Percentiles rank a stretch among this genome's conserved stretches.
phyloP scores from a whole-genome alignment of 2,329 filamentous ascomycete genomes.

The Sphaerulina vaccinii region DNA sequence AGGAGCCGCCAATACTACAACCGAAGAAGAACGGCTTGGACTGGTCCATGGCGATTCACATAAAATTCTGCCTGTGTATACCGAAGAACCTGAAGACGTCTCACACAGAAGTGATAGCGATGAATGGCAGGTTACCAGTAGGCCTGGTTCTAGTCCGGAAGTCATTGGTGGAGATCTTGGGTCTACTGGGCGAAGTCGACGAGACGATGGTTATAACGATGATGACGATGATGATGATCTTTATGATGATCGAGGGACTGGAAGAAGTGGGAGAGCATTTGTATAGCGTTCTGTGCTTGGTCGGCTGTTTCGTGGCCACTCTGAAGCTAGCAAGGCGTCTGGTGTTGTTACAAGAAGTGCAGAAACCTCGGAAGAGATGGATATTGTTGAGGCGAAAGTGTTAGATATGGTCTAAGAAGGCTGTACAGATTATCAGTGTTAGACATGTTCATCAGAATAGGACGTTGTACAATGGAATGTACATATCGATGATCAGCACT shows the following conservation, averaged over 20 bases:
- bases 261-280: constrained; percentile 15
- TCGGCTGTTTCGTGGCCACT: neutral
- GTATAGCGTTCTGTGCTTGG: constrained; percentile 12
- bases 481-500: too few species aligned
- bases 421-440: too few species aligned
- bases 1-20: constrained; percentile 25
- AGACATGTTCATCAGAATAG: too few species aligned
- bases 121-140: constrained; percentile 36
- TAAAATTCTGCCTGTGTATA: constrained; percentile 20
- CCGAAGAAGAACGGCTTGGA: constrained; percentile 41
- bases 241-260: constrained; percentile 12
- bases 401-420: too few species aligned
- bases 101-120: constrained; percentile 28
- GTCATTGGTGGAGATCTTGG: constrained; percentile 30
- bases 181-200: constrained; percentile 9
- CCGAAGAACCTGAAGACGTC: constrained; percentile 18
- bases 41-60: constrained; percentile 38
- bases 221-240: constrained; percentile 13
- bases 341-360: neutral
- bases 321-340: neutral
- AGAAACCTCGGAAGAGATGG: neutral
- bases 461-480: too few species aligned
- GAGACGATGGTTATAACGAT: constrained; percentile 14
- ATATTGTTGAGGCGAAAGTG: constrained; percentile 7
- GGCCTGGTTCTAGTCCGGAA: constrained; percentile 32